A percentile compares a stretch with the other conserved stretches of the same genome.
Evolutionary conservation across 768 basidiomycete genomes (phyloP).

Genomic region (Rhodotorula paludigena): DNA sequence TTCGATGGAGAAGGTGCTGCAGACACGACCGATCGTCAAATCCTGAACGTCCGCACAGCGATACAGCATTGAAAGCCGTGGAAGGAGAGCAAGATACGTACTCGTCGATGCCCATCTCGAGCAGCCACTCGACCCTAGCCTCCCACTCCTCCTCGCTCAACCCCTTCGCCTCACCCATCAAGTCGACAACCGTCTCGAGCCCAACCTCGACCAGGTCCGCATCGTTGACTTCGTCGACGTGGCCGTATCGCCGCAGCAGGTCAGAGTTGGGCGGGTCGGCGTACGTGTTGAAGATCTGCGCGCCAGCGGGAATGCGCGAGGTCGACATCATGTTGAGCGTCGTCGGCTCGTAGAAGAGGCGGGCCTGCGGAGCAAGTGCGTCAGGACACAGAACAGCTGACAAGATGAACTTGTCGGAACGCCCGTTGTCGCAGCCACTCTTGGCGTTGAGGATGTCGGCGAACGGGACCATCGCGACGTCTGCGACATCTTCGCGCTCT

Average conservation of each 20-base stretch:
- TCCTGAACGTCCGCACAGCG: too few relatives aligned
- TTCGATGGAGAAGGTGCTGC: constrained; percentile 59
- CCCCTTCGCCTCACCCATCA: constrained; percentile 27
- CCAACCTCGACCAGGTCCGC: constrained; percentile 42
- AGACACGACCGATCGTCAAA: background rate
- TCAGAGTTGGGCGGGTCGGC: constrained; percentile 85
- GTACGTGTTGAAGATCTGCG: constrained; percentile 97
- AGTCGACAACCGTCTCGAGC: constrained; percentile 37
- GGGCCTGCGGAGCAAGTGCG: constrained; percentile 57
- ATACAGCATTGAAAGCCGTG: background rate
- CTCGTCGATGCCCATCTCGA: constrained; percentile 88
- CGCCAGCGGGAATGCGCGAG: constrained; percentile 64
- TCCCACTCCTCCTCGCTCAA: constrained; percentile 45
- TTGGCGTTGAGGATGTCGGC: constrained; percentile 94
- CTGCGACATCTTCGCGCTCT: constrained; percentile 50
- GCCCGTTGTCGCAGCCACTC: constrained; percentile 75
- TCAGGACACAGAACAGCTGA: background rate
- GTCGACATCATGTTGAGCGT: constrained; percentile 76
- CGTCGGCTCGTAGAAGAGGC: constrained; percentile 71
- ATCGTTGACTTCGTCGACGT: constrained; percentile 61
- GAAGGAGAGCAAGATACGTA: constrained; percentile 44
- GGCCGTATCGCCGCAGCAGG: constrained; percentile 87
- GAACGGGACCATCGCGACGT: constrained; percentile 88
- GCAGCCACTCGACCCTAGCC: constrained; percentile 84
- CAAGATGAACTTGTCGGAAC: constrained; percentile 37